Percentiles rank a stretch among this genome's conserved stretches.
These are phyloP conservation scores for Sanghuangporus baumii DNA, from an alignment of 1,284 basidiomycete genomes.

Conservation along the genomic window DNA sequence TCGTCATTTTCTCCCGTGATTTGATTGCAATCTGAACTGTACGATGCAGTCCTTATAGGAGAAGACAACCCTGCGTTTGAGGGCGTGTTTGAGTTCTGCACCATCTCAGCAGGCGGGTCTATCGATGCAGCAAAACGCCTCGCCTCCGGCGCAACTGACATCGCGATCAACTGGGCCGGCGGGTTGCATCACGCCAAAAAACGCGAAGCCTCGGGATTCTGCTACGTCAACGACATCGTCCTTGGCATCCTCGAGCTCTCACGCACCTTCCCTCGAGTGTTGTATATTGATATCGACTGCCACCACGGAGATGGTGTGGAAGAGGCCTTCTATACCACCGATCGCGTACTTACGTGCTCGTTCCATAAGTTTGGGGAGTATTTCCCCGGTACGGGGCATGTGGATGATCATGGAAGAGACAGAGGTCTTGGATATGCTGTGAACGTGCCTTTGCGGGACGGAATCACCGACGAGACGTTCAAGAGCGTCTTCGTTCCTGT, in stretches of 20 bases:
- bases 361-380: slow-evolving; percentile 98
- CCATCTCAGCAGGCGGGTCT: slow-evolving; percentile 93
- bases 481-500: slow-evolving; percentile 86
- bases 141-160: slow-evolving; percentile 80
- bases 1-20: neutral
- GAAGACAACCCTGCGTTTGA: slow-evolving; percentile 98
- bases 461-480: slow-evolving; percentile 83
- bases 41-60: slow-evolving; percentile 67
- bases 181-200: slow-evolving; percentile 98
- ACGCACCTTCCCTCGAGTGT: slow-evolving; percentile 76
- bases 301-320: slow-evolving; percentile 99
- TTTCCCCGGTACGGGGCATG: slow-evolving; percentile 91
- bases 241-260: slow-evolving; percentile 86
- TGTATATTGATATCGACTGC: slow-evolving; percentile 98
- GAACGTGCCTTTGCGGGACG: slow-evolving; percentile 93
- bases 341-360: slow-evolving; percentile 93
- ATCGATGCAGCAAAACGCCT: slow-evolving; percentile 84
- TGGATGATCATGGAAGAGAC: slow-evolving; percentile 81
- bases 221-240: slow-evolving; percentile 97
- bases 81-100: slow-evolving; percentile 95
- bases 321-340: slow-evolving; percentile 97
- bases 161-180: slow-evolving; percentile 97
- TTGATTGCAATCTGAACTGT: neutral
- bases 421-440: slow-evolving; percentile 88
- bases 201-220: slow-evolving; percentile 93